A percentile compares a stretch with the other conserved stretches of the same genome.
These are phyloP conservation scores for Cinchona pubescens DNA, from an alignment of 257 asterid genomes.

Conservation along the genomic window DNA sequence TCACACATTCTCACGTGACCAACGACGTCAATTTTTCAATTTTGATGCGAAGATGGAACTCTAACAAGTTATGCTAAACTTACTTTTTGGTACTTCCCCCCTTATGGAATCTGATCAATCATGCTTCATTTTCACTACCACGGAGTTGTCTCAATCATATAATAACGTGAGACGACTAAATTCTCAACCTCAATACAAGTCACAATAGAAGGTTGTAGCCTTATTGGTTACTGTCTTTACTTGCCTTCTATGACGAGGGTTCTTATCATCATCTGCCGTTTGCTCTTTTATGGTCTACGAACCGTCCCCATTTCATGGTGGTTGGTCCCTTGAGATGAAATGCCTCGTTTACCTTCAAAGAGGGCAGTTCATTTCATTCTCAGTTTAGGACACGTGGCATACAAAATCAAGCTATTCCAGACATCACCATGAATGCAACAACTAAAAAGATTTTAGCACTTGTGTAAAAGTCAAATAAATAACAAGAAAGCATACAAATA, in stretches of 20 bases:
- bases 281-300: neutral
- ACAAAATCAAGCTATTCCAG: too few species aligned
- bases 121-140: constrained; percentile 1
- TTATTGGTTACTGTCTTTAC: neutral
- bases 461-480: too few species aligned
- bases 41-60: constrained; percentile 21
- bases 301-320: neutral
- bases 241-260: constrained; percentile 10
- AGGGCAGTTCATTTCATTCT: neutral
- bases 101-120: neutral
- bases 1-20: constrained; percentile 21
- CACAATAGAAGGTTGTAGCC: neutral
- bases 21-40: constrained; percentile 24
- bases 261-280: constrained; percentile 3
- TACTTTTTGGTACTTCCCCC: constrained; percentile 4
- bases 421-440: neutral
- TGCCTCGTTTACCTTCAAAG: neutral
- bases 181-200: neutral
- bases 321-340: constrained; percentile 17
- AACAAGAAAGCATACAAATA: neutral
- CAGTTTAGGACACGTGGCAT: neutral
- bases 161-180: constrained; percentile 15
- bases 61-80: neutral
- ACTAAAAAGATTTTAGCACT: too few species aligned
- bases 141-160: constrained; percentile 8